phyloP scores from a whole-genome alignment of 352 stramenopile genomes.

The Phytophthora agathidicida region DNA sequence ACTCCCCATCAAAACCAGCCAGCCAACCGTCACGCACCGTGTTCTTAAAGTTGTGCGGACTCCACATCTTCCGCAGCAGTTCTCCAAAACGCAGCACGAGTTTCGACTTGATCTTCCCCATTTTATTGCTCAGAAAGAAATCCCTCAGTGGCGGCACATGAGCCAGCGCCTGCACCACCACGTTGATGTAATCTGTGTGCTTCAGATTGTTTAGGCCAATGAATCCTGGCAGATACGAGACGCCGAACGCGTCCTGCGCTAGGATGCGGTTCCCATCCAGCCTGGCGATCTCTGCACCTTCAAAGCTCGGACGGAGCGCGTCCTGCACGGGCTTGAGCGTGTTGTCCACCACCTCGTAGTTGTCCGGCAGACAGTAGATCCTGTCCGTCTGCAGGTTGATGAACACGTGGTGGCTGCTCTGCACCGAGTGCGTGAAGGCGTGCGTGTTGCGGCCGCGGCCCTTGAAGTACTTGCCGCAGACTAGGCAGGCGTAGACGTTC shows the following conservation, averaged over 20 bases:
- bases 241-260: slow-evolving; percentile 95
- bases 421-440: slow-evolving; percentile 97
- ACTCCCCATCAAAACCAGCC: not conserved
- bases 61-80: slow-evolving; percentile 98
- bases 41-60: slow-evolving; percentile 97
- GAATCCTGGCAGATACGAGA: slow-evolving; percentile 97
- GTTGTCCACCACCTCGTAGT: slow-evolving; percentile 98
- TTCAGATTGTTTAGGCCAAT: slow-evolving; percentile 98
- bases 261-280: slow-evolving; percentile 94
- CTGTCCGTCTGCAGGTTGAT: slow-evolving; percentile 95
- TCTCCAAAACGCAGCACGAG: slow-evolving; percentile 95
- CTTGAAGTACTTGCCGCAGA: slow-evolving; percentile 99
- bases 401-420: slow-evolving; percentile 97
- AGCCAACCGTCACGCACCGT: slow-evolving; percentile 71
- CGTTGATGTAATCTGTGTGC: slow-evolving; percentile 98
- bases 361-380: slow-evolving; percentile 98
- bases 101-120: slow-evolving; percentile 71
- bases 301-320: slow-evolving; percentile 94
- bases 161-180: slow-evolving; percentile 95
- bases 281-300: slow-evolving; percentile 70
- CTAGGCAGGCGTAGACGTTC: slow-evolving; percentile 99
- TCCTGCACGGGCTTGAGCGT: slow-evolving; percentile 95
- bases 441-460: slow-evolving; percentile 92
- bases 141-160: slow-evolving; percentile 96
- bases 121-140: slow-evolving; percentile 92